These are phyloP conservation scores for Nicotiana knightiana DNA, from an alignment of 257 asterid species.

Conservation along the genomic window DNA sequence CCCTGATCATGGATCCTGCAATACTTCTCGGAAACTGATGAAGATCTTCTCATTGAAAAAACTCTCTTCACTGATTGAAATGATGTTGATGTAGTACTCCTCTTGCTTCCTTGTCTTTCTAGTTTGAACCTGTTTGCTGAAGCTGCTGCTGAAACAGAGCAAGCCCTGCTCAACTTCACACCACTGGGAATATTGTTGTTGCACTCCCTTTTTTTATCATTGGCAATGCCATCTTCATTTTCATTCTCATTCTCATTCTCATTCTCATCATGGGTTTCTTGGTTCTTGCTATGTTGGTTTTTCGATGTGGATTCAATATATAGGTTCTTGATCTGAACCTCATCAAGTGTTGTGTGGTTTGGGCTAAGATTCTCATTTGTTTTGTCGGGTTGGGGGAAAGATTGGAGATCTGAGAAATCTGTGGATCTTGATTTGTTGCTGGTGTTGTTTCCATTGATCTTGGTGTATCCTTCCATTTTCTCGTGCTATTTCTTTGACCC, in stretches of 20 bases:
- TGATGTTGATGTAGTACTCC: background rate
- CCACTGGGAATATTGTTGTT: background rate
- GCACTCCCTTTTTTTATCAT: background rate
- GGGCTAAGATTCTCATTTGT: conserved; percentile 11
- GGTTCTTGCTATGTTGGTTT: background rate
- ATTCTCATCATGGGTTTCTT: conserved; percentile 4
- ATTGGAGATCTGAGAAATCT: conserved; percentile 24
- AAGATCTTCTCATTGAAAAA: conserved; percentile 37
- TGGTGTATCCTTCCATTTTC: conserved; percentile 27
- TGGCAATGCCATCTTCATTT: background rate
- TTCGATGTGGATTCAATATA: background rate
- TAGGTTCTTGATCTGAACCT: background rate
- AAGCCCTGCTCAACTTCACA: conserved; percentile 24
- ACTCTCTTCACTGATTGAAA: conserved; percentile 31
- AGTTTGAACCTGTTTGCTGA: conserved; percentile 9
- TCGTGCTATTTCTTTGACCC: background rate
- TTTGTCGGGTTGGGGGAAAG: conserved; percentile 5
- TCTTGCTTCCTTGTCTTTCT: conserved; percentile 12
- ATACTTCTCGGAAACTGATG: conserved; percentile 42
- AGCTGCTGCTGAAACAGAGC: conserved; percentile 20
- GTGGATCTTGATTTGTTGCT: conserved; percentile 21
- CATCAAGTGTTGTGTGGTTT: background rate
- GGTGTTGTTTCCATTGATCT: conserved; percentile 16
- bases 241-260: background rate
- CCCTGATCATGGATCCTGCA: conserved; percentile 45